Evolutionary conservation across 495 filamentous ascomycete genomes (phyloP).

Genomic region (Aeminium ludgeri): DNA sequence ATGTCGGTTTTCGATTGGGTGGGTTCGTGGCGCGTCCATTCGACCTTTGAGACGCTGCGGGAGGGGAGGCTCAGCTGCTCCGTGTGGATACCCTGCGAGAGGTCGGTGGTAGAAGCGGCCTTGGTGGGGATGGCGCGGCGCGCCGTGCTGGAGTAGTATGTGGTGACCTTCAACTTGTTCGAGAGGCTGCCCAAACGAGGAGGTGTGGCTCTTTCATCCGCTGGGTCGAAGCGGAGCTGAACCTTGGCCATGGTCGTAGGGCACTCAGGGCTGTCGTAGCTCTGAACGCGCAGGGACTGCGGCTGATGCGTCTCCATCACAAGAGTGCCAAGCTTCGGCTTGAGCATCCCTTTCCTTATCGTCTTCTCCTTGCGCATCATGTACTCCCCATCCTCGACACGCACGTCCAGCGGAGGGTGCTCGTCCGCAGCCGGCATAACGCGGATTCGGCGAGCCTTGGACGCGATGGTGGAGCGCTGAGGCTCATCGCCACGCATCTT

Average conservation of each 20-base stretch:
- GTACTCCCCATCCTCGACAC: conserved; percentile 44
- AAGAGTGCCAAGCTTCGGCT: conserved; percentile 56
- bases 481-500: conserved; percentile 6
- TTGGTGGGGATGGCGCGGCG: conserved; percentile 28
- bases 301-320: conserved; percentile 62
- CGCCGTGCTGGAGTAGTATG: conserved; percentile 53
- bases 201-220: conserved; percentile 37
- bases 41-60: conserved; percentile 43
- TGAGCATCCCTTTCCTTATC: conserved; percentile 61
- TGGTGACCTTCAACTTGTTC: conserved; percentile 57
- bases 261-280: conserved; percentile 23
- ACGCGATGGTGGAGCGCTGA: conserved; percentile 29
- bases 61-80: conserved; percentile 46
- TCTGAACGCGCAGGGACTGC: conserved; percentile 41
- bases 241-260: conserved; percentile 47
- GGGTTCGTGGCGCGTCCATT: conserved; percentile 44
- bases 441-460: conserved; percentile 45
- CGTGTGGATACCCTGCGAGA: conserved; percentile 45
- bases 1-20: conserved; percentile 3
- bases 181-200: conserved; percentile 50
- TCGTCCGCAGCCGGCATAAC: conserved; percentile 62
- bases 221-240: conserved; percentile 58
- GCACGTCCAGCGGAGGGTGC: conserved; percentile 56
- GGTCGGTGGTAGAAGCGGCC: conserved; percentile 29
- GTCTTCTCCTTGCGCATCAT: conserved; percentile 55